These are phyloP conservation scores for Liriodendron chinense DNA, from an alignment of 164 flowering plant species.

Conservation along the genomic window DNA sequence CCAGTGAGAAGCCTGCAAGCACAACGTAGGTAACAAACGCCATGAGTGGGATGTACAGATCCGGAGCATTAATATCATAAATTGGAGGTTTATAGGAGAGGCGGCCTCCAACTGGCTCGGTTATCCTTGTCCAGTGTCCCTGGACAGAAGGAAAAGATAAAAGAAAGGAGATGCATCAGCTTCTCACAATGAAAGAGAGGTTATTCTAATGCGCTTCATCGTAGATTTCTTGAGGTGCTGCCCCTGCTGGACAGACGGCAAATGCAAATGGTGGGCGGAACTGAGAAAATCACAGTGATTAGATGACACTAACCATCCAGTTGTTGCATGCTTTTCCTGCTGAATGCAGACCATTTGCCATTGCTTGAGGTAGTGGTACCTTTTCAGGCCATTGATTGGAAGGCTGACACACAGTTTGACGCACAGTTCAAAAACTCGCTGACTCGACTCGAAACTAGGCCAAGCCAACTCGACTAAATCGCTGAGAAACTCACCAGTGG, in stretches of 20 bases:
- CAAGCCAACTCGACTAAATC: no score
- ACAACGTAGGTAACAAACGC: conserved; percentile 58
- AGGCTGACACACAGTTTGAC: no score
- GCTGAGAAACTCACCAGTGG: no score
- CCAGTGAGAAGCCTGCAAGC: conserved; percentile 52
- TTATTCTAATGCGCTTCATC: background rate
- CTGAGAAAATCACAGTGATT: background rate
- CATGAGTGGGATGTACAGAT: conserved; percentile 60
- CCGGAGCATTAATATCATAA: conserved; percentile 64
- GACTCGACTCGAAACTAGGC: no score
- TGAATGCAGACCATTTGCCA: no score
- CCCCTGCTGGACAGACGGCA: background rate
- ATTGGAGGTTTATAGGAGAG: conserved; percentile 65
- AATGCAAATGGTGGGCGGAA: background rate
- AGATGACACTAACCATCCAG: background rate
- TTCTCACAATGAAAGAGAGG: background rate
- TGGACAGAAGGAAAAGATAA: conserved; percentile 7
- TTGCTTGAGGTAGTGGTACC: no score
- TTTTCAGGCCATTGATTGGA: no score
- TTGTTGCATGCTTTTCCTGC: no score
- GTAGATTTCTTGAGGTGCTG: background rate
- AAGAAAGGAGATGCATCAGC: background rate
- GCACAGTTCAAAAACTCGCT: no score
- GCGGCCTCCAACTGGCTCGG: conserved; percentile 57
- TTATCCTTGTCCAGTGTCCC: conserved; percentile 66